Conservation (phyloP, 495 filamentous ascomycete species). For the Neurospora tetrasperma region DNA sequence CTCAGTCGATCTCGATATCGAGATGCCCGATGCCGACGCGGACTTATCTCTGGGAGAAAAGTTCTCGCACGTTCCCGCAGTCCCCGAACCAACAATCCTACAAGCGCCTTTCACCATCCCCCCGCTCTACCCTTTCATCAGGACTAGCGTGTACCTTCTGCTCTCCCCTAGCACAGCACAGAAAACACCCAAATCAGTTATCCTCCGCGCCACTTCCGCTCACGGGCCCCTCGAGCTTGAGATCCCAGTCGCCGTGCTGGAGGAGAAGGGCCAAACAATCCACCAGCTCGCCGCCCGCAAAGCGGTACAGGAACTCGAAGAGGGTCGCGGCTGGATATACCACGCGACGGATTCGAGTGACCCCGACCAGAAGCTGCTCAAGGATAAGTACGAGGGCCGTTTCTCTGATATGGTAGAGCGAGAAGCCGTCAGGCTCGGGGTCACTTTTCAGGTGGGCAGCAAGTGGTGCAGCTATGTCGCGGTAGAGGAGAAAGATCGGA, state of each 20-base stretch:
- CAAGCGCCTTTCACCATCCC: conserved; percentile 55
- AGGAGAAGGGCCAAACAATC: conserved; percentile 43
- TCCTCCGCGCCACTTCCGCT: conserved; percentile 42
- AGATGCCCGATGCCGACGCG: conserved; percentile 21
- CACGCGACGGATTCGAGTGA: conserved; percentile 31
- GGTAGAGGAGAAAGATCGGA: conserved; percentile 33
- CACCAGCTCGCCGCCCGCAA: conserved; percentile 62
- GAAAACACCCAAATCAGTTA: conserved; percentile 42
- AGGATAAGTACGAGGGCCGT: conserved; percentile 34
- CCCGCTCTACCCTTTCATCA: conserved; percentile 51
- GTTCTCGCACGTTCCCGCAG: conserved; percentile 37
- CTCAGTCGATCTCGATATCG: conserved; percentile 28
- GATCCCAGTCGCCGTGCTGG: conserved; percentile 47
- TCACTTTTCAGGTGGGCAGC: conserved; percentile 52
- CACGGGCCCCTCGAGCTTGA: conserved; percentile 48
- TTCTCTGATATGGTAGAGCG: conserved; percentile 46
- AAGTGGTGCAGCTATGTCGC: conserved; percentile 67
- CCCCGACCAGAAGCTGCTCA: conserved; percentile 35
- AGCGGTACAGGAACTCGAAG: conserved; percentile 56
- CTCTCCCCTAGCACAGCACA: conserved; percentile 39
- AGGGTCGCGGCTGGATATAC: conserved; percentile 54
- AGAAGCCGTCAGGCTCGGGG: conserved; percentile 54
- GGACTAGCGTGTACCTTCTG: conserved; percentile 53
- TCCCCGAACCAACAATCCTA: conserved; percentile 43
- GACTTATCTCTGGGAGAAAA: conserved; percentile 20